A percentile compares a stretch with the other conserved stretches of the same genome.
These are phyloP conservation scores for Microbotryomycetes sp. DNA, from an alignment of 1,284 basidiomycete species.

Conservation along the genomic window DNA sequence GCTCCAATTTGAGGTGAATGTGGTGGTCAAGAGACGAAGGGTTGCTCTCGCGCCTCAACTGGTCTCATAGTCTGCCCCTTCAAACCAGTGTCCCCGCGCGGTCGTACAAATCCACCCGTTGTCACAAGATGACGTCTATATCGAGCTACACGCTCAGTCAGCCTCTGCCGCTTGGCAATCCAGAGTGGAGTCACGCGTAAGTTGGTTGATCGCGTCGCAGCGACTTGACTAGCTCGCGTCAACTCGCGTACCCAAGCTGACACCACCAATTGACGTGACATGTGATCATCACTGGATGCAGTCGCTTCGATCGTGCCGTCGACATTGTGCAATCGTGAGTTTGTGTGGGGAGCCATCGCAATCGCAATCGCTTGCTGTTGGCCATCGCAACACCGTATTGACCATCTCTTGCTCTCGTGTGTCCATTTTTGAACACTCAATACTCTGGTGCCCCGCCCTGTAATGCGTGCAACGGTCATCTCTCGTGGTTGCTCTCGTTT, in stretches of 20 bases:
- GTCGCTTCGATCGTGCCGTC: conserved; percentile 86
- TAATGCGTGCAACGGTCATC: background rate
- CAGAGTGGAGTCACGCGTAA: conserved; percentile 21
- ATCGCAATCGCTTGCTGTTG: background rate
- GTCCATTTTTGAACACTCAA: no score
- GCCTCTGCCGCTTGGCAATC: conserved; percentile 7
- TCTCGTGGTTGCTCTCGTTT: background rate
- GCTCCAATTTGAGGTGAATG: no score
- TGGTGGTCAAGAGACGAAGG: no score
- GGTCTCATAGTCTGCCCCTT: no score
- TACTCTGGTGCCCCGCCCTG: no score
- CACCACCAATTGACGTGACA: conserved; percentile 1
- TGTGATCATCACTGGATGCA: conserved; percentile 16
- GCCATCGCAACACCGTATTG: no score
- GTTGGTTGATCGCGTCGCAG: background rate
- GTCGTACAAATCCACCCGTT: no score
- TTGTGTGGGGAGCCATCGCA: no score
- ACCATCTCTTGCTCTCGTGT: no score
- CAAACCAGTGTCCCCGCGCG: no score
- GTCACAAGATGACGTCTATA: background rate
- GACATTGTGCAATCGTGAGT: conserved; percentile 72
- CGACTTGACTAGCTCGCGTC: background rate
- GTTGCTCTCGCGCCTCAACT: no score
- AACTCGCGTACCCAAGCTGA: background rate
- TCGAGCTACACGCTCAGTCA: background rate